Percentiles rank a stretch among this genome's conserved stretches.
Evolutionary conservation across 1,139 yeast genomes (phyloP).

Genomic region (Sugiyamaella grinbergsii): DNA sequence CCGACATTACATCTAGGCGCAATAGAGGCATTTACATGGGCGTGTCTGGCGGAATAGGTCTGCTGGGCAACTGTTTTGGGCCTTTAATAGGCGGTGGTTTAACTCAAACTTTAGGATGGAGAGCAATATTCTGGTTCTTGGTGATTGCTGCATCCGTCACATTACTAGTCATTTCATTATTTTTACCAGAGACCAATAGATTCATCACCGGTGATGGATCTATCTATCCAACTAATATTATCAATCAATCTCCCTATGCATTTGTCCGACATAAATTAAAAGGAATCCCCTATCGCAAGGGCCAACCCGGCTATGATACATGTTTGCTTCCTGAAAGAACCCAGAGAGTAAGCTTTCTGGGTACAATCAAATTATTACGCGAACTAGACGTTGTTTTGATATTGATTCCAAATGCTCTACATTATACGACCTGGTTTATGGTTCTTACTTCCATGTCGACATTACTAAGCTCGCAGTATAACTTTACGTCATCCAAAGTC

Average conservation of each 20-base stretch:
- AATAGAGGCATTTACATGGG: slow-evolving; percentile 71
- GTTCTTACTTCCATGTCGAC: slow-evolving; percentile 66
- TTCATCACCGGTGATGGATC: slow-evolving; percentile 69
- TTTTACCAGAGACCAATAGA: slow-evolving; percentile 73
- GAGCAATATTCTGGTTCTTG: slow-evolving; percentile 74
- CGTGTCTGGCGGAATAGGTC: slow-evolving; percentile 59
- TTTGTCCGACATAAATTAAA: slow-evolving; percentile 25
- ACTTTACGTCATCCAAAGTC: slow-evolving; percentile 53
- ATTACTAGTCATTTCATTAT: slow-evolving; percentile 36
- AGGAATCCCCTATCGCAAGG: slow-evolving; percentile 27
- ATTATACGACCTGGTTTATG: slow-evolving; percentile 71
- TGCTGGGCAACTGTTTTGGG: slow-evolving; percentile 74
- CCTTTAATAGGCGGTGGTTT: slow-evolving; percentile 73
- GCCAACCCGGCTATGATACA: slow-evolving; percentile 26
- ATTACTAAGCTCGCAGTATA: slow-evolving; percentile 51
- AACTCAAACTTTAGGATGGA: slow-evolving; percentile 64
- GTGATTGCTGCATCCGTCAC: slow-evolving; percentile 60
- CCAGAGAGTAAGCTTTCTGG: slow-evolving; percentile 44
- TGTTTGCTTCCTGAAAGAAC: slow-evolving; percentile 39
- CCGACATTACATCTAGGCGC: slow-evolving; percentile 62
- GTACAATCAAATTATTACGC: slow-evolving; percentile 40
- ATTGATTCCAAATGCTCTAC: slow-evolving; percentile 58
- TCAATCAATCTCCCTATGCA: slow-evolving; percentile 49
- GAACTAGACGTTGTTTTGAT: slow-evolving; percentile 44
- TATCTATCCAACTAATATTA: slow-evolving; percentile 47